A percentile compares a stretch with the other conserved stretches of the same genome.
Conservation (phyloP, 2,329 filamentous ascomycete species). For the Rhynchosporium agropyri region DNA sequence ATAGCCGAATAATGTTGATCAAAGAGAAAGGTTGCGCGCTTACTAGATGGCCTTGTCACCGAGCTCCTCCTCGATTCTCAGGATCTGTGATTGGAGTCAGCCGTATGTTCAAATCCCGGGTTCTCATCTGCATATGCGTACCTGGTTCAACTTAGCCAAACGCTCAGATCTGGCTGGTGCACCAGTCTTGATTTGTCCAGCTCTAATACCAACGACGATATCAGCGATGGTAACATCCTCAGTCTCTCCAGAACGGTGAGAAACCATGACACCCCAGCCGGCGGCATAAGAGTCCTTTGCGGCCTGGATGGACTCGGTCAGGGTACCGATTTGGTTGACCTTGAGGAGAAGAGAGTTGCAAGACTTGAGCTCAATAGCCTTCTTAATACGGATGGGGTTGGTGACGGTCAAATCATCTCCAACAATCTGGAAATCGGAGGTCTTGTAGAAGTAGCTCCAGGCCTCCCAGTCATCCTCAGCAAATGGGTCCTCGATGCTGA, state of each 20-base stretch:
- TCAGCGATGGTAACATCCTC: conserved; percentile 99
- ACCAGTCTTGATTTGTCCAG: conserved; percentile 99
- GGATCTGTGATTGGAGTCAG: conserved; percentile 57
- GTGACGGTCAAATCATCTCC: conserved; percentile 98
- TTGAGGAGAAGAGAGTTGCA: conserved; percentile 98
- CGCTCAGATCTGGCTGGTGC: conserved; percentile 95
- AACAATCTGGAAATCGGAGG: conserved; percentile 96
- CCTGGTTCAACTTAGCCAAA: conserved; percentile 98
- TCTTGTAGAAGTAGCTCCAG: conserved; percentile 99
- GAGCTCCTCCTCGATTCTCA: conserved; percentile 99
- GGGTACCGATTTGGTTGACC: conserved; percentile 99
- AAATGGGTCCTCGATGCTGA: conserved; percentile 98
- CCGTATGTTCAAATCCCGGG: background rate
- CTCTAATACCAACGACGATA: conserved; percentile 93
- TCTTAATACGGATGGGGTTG: conserved; percentile 99
- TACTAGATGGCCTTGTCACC: conserved; percentile 82
- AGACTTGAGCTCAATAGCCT: conserved; percentile 98
- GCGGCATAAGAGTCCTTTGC: conserved; percentile 97
- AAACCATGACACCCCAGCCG: conserved; percentile 99
- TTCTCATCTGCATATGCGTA: conserved; percentile 13
- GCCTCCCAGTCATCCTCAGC: conserved; percentile 99
- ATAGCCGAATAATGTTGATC: too few relatives aligned
- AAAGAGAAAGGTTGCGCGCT: background rate
- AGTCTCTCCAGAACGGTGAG: conserved; percentile 98
- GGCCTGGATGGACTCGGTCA: conserved; percentile 98